Conservation (phyloP, 441 rosid genomes). For the Biscutella laevigata region DNA sequence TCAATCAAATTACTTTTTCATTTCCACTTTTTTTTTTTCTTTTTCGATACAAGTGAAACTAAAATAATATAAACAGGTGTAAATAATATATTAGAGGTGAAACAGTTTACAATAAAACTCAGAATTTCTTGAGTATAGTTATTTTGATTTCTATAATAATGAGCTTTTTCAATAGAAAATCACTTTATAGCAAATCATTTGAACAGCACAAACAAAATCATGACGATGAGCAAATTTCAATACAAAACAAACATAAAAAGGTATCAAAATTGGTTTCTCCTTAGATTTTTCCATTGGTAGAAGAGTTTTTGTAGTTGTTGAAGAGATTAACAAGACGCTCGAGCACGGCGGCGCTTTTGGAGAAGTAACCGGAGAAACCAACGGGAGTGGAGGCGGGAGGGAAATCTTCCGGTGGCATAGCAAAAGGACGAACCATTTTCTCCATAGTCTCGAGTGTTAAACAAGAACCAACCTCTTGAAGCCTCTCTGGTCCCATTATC, state of each 20-base stretch:
- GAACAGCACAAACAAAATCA: too few species aligned
- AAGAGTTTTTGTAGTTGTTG: slow-evolving; percentile 77
- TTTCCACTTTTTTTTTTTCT: slow-evolving; percentile 25
- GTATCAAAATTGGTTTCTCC: background rate
- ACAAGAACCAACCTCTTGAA: slow-evolving; percentile 88
- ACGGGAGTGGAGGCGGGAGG: slow-evolving; percentile 84
- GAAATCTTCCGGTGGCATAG: slow-evolving; percentile 99
- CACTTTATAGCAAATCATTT: too few species aligned
- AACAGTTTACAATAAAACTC: background rate
- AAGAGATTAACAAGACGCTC: slow-evolving; percentile 96
- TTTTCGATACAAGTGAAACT: slow-evolving; percentile 16
- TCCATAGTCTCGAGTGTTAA: slow-evolving; percentile 87
- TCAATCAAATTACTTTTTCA: slow-evolving; percentile 15
- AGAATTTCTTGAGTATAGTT: background rate
- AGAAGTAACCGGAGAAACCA: slow-evolving; percentile 94
- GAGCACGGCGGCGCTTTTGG: slow-evolving; percentile 89
- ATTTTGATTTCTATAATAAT: too few species aligned
- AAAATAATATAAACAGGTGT: background rate
- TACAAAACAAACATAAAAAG: too few species aligned
- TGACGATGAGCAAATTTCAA: too few species aligned
- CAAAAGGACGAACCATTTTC: slow-evolving; percentile 84
- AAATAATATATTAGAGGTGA: background rate
- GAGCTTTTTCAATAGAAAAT: too few species aligned
- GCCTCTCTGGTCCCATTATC: slow-evolving; percentile 98
- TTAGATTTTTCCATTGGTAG: slow-evolving; percentile 44